Percentiles rank a stretch among this genome's conserved stretches.
phyloP scores from a whole-genome alignment of 176 grass and related monocot genomes.

The Aechmea fasciata region DNA sequence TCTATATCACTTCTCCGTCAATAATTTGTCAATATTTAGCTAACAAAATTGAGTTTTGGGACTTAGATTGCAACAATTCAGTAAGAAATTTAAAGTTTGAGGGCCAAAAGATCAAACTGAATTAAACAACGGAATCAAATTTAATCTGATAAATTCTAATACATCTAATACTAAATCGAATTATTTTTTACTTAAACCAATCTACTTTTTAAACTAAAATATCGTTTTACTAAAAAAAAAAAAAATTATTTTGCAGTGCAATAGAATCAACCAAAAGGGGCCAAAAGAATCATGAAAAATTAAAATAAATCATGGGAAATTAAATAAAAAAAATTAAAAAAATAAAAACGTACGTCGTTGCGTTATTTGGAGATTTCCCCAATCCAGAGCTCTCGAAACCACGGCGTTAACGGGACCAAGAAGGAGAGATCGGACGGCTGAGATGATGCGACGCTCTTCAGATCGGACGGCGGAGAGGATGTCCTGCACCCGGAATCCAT shows the following conservation, averaged over 20 bases:
- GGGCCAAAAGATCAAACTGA: too few species aligned
- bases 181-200: too few species aligned
- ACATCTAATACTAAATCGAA: too few species aligned
- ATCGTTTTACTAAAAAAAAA: too few species aligned
- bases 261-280: not conserved
- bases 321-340: not conserved
- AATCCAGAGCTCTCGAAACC: constrained; percentile 71
- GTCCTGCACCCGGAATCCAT: constrained; percentile 36
- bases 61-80: too few species aligned
- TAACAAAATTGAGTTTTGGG: too few species aligned
- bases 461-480: constrained; percentile 20
- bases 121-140: too few species aligned
- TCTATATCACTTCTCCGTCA: too few species aligned
- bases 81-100: too few species aligned
- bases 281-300: not conserved
- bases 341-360: constrained; percentile 7
- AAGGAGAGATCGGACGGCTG: constrained; percentile 21
- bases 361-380: constrained; percentile 24
- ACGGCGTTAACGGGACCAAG: constrained; percentile 33
- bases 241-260: not conserved
- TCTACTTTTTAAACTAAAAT: too few species aligned
- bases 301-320: not conserved
- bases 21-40: too few species aligned
- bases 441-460: constrained; percentile 11
- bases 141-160: too few species aligned